Evolutionary conservation across 2,329 filamentous ascomycete species (phyloP).

Genomic region (Venturia asperata): DNA sequence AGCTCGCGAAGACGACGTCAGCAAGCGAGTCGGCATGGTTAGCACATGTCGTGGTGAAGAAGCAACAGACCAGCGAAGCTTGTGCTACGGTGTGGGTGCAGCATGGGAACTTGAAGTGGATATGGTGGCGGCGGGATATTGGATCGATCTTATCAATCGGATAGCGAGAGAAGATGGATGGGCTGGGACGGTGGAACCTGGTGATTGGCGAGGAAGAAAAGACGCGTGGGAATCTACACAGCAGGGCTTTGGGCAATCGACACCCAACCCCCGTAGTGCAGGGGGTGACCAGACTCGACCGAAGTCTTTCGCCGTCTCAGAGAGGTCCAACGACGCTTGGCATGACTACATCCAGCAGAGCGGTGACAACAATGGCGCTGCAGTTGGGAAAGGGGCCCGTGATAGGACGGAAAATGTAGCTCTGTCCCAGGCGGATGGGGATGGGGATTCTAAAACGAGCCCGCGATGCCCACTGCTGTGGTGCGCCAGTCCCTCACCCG

Average conservation of each 20-base stretch:
- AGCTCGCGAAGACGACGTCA: not conserved
- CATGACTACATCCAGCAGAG: too few relatives aligned
- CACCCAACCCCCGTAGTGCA: not conserved
- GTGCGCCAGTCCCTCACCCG: too few relatives aligned
- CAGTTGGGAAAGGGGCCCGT: too few relatives aligned
- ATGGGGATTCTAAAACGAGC: too few relatives aligned
- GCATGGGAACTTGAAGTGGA: not conserved
- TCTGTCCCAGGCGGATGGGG: too few relatives aligned
- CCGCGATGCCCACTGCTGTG: too few relatives aligned
- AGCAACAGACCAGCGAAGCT: conserved; percentile 3
- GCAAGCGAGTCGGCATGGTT: not conserved
- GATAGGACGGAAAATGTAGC: too few relatives aligned
- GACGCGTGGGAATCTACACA: too few relatives aligned
- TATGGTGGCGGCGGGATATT: not conserved
- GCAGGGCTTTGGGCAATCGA: too few relatives aligned
- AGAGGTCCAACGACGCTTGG: too few relatives aligned
- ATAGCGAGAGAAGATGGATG: not conserved
- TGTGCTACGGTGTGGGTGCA: not conserved
- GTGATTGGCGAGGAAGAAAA: not conserved
- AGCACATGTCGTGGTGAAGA: not conserved
- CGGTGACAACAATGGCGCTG: too few relatives aligned
- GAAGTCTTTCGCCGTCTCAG: too few relatives aligned
- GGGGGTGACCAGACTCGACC: not conserved
- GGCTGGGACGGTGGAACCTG: not conserved
- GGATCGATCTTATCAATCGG: conserved; percentile 7